Base-by-base conservation (phyloP, 306 rosid genomes). In the Gynostemma pentaphyllum region DNA sequence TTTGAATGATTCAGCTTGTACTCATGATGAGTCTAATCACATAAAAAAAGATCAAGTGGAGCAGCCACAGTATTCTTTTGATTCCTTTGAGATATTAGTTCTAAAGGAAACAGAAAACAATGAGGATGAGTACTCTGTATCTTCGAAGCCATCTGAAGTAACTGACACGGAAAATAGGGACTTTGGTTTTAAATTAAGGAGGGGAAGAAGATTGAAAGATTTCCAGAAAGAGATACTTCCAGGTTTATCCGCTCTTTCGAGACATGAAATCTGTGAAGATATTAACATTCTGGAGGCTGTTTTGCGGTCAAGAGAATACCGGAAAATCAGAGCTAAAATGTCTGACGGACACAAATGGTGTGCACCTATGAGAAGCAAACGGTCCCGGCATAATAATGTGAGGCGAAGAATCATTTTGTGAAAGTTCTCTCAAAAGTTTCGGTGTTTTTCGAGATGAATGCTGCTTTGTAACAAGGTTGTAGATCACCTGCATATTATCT, bases 201-300 rank as follows among this genome's bases (percentile, higher is more conserved):
- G 79, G 64, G 87, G 87, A 45, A 74, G 90, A 69, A 81, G 90
- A 79, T 21, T 74, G 75, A 84, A 81, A 72, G 81, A 81, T 66
- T 81, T 81, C 63, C 87, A 74, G 68, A 81, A 66, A 63, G 90
- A 84, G 44, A 76, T 84, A 71, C 90, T 79, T 67, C 90, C 90
- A 2, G 80, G 81, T 28, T 55, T 84, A 45, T 80, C 84, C 48
- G 76, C 84, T 19, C 90, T 84, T 42, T 74, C 90, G 24, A 60
- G 84, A 53, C 79, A 79, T 2, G 87, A 84, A 66, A 81, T 84
- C 12, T 72, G 66, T 12, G 84, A 81, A 75, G 90, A 84, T 61
- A 67, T 81, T 9, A 76, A 76, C 77, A 81, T 84, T 74, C 51
- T 84, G 53, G 81, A 78, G 72, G 77, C 74, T 21, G 81, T 81